Evolutionary conservation across 1,284 basidiomycete species (phyloP).

Genomic region (Amylostereum areolatum): DNA sequence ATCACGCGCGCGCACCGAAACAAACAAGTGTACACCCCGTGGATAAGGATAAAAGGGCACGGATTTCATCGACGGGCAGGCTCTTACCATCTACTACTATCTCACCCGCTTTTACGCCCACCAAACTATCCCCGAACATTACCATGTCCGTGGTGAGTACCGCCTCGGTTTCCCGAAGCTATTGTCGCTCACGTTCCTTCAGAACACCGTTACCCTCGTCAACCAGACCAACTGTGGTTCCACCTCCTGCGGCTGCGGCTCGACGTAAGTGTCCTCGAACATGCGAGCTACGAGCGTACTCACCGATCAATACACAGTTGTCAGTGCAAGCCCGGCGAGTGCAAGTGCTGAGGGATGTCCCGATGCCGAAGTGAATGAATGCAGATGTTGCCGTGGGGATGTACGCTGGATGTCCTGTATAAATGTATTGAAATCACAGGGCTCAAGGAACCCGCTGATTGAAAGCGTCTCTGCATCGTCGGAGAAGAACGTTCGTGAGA

Average conservation of each 20-base stretch:
- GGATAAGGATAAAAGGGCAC: constrained; percentile 1
- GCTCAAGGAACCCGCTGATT: too few relatives aligned
- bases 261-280: constrained; percentile 27
- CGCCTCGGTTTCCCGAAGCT: too few relatives aligned
- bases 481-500: too few relatives aligned
- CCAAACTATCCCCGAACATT: too few relatives aligned
- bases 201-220: constrained; percentile 28
- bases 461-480: too few relatives aligned
- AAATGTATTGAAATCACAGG: too few relatives aligned
- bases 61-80: background rate
- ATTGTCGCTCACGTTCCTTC: background rate
- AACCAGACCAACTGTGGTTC: constrained; percentile 43
- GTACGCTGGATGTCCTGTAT: too few relatives aligned
- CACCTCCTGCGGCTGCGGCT: constrained; percentile 45
- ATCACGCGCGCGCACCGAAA: background rate
- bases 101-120: too few relatives aligned
- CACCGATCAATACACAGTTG: constrained; percentile 31
- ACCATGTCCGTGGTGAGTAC: too few relatives aligned
- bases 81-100: background rate
- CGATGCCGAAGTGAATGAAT: background rate
- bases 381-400: background rate
- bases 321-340: constrained; percentile 41
- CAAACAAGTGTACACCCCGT: constrained; percentile 1
- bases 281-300: background rate
- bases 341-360: constrained; percentile 40